Evolutionary conservation across 169 alveolate genomes (phyloP), one percentile per base, ranked within the genome.

Genomic region (Miamiensis avidus): DNA sequence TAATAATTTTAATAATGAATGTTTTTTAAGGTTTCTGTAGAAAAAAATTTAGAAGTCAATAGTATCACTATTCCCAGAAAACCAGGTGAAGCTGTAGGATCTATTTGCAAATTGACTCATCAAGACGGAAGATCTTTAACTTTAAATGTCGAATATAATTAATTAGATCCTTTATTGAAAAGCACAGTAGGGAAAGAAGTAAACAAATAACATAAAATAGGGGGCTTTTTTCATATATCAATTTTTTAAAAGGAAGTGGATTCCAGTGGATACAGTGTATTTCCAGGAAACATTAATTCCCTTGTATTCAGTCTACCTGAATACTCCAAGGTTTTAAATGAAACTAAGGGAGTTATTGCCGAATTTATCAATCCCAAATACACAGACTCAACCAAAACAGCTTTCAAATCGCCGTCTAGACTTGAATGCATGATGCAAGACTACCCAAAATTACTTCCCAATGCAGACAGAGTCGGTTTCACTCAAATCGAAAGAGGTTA

Each of bases 361-460:
- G 99, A 97, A 89, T 98, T 98, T 82, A 98, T 98, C 4, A 98
- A 98, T 88, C 99, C 99, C 1, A 98, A 98, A 91, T 98, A 97
- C 82, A 97, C 95, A 29, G 99, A 96, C 81, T 97, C 95, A 32
- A 89, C 97, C 0, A 95, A 96, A 85, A 96, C 96, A 29, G 92
- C 88, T 33, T 98, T 98, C 93, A 98, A 98, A 83, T 86, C 97
- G 1, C 98, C 99, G 49, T 96, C 99, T 1, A 96, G 99, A 81
- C 90, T 98, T 69, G 99, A 98, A 88, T 97, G 99, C 65, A 96
- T 97, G 98, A 97, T 97, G 99, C 98, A 97, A 86, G 98, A 96
- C 84, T 94, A 93, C 92, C 94, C 97, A 75, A 91, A 93, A 88
- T 89, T 94, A 87, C 84, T 93, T 26, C 69, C 78, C 11, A 86